Evolutionary conservation across 2,329 filamentous ascomycete genomes (phyloP), one percentile per base, ranked within the genome.

Genomic region (Ophiostoma triangulosporum): DNA sequence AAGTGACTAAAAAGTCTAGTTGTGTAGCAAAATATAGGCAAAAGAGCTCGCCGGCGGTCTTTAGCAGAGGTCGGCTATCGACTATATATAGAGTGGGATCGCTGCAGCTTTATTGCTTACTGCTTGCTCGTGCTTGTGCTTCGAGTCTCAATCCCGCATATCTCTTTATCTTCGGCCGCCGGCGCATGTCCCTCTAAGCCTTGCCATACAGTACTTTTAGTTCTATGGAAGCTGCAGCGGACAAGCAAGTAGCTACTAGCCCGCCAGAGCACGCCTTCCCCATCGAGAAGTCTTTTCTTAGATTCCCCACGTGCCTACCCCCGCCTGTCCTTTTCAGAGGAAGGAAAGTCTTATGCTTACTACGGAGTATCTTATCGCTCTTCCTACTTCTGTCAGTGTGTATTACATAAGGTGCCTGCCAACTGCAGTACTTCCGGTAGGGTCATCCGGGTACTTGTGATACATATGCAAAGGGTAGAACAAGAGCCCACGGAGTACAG

Each of bases 151-250:
- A 31, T 31, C 38, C 38, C 20, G 22, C 38, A 20, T 43, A 43
- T 43, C 38, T 43, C 33, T 50, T 54, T 54, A 50, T 54, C 52
- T n/a, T 50, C 32, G 48, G 46, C 15, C 35, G 22, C 32, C 38
- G 52, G 48, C 52, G 52, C 52, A 54, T 50, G 52, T 46, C 52
- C 52, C 38, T 35, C 17, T 46, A 46, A 50, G 46, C 52, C 35
- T 50, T 32, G 36, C 17, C 36, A 45, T 43, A 43, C 15, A 53
- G 15, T 29, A 38, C 38, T 29, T 54, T 33, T 43, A 43, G 20
- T 33, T 33, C 29, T 27, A 46, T 35, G 33, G 24, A 36, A 11
- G 4, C 20, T 11, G 12, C 38, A 17, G 20, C 20, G 24, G 20
- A 43, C 1, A 4, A 9, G 24, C 29, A 43, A 43, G 38, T 43